A percentile compares a stretch with the other conserved stretches of the same genome.
Conservation (phyloP, 2,329 filamentous ascomycete genomes). For the Sarocladium brachiariae region DNA sequence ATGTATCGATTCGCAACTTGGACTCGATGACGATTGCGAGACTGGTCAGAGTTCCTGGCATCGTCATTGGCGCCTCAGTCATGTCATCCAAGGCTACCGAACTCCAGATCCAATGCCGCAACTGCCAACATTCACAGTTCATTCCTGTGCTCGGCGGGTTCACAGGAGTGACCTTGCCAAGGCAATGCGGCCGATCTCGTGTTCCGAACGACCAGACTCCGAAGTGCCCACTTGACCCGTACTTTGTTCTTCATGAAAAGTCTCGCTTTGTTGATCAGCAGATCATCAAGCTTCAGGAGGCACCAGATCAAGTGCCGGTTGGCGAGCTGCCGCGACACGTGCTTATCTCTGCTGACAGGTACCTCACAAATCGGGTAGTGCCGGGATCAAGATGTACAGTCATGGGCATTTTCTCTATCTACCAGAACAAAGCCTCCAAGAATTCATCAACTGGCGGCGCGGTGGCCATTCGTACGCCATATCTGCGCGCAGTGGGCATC, state of each 20-base stretch:
- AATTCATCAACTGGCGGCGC: conserved; percentile 67
- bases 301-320: conserved; percentile 93
- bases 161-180: conserved; percentile 75
- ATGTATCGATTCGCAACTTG: conserved; percentile 88
- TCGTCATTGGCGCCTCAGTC: conserved; percentile 94
- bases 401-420: conserved; percentile 97
- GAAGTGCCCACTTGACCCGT: conserved; percentile 87
- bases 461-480: conserved; percentile 92
- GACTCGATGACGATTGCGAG: conserved; percentile 89
- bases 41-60: conserved; percentile 93
- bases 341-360: conserved; percentile 91
- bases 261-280: conserved; percentile 96
- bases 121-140: conserved; percentile 66
- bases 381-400: conserved; percentile 91
- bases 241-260: conserved; percentile 91
- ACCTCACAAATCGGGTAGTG: conserved; percentile 90
- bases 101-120: conserved; percentile 81
- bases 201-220: conserved; percentile 60
- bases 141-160: conserved; percentile 79
- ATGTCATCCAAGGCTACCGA: conserved; percentile 92
- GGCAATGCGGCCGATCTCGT: conserved; percentile 62
- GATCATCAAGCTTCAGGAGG: conserved; percentile 95
- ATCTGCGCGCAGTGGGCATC: conserved; percentile 87
- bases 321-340: conserved; percentile 94
- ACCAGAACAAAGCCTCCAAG: conserved; percentile 84